Evolutionary conservation across 768 basidiomycete genomes (phyloP), one percentile per base, ranked within the genome.

Genomic region (Mycena indigotica): DNA sequence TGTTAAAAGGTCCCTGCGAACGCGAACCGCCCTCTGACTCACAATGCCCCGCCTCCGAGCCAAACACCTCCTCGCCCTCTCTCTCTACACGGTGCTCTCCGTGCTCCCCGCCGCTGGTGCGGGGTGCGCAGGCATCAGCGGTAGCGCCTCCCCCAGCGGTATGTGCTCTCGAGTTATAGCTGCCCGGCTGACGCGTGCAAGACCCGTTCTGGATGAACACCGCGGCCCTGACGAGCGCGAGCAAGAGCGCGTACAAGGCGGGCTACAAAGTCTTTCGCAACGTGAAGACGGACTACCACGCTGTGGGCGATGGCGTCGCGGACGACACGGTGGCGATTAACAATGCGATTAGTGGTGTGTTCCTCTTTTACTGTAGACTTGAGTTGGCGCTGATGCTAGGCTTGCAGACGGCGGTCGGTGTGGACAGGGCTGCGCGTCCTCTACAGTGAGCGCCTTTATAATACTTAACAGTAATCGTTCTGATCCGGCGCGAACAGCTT

Each of bases 271-370:
- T 35, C 8, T 35, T 35, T 17, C 32, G 32, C 32, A 35, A 35
- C 32, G 32, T 35, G 10, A 35, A 8, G 21, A 48, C 10, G 26
- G 28, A 23, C 23, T 10, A 17, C 25, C 29, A 50, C 21, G 46
- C 46, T 8, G 48, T 40, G 3, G 46, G 55, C 28, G 25, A 56
- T 39, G 55, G 55, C 23, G 24, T 50, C 38, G 35, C 55, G 2
- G 55, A 57, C 21, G 55, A 57, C 40, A 57, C 55, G 28, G 49
- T n/a, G 13, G 38, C 49, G 29, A 57, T 57, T 50, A 57, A 51
- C 50, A 28, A n/a, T 12, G 55, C 55, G 2, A 51, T 57, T 19
- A 57, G 49, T n/a, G 55, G 55, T 56, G 23, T 16, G 38, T 55
- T 24, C 13, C 15, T 21, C 25, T 4, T 5, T 50, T 19, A 12